Evolutionary conservation across 352 stramenopile genomes (phyloP).

Genomic region (Halophytophthora batemanensis): DNA sequence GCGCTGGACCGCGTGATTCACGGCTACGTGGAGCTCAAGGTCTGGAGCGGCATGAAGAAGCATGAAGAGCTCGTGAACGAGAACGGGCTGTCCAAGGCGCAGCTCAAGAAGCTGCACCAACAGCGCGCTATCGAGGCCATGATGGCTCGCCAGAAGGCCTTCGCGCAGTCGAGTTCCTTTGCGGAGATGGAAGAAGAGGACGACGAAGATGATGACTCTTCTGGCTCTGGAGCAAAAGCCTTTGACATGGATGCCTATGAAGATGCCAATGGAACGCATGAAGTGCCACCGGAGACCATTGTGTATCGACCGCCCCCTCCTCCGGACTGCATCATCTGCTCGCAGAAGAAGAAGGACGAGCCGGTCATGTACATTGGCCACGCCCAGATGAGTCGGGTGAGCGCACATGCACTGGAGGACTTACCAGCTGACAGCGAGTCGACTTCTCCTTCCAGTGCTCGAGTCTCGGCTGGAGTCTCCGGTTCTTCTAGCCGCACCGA

Average conservation of each 20-base stretch:
- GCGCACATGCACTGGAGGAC: slow-evolving; percentile 42
- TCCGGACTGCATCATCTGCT: slow-evolving; percentile 84
- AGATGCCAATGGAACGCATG: slow-evolving; percentile 13
- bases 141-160: slow-evolving; percentile 75
- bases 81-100: slow-evolving; percentile 63
- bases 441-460: neutral
- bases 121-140: slow-evolving; percentile 83
- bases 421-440: slow-evolving; percentile 31
- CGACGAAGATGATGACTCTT: slow-evolving; percentile 40
- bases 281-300: slow-evolving; percentile 29
- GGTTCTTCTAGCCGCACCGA: slow-evolving; percentile 12
- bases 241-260: slow-evolving; percentile 13
- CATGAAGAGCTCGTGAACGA: slow-evolving; percentile 42
- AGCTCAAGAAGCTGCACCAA: slow-evolving; percentile 78
- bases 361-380: slow-evolving; percentile 87
- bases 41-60: slow-evolving; percentile 69
- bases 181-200: slow-evolving; percentile 69
- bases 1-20: slow-evolving; percentile 48
- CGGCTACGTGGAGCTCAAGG: slow-evolving; percentile 49
- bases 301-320: slow-evolving; percentile 63
- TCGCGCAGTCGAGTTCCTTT: slow-evolving; percentile 67
- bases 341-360: slow-evolving; percentile 79
- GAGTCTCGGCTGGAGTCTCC: slow-evolving; percentile 1
- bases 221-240: slow-evolving; percentile 17
- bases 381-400: slow-evolving; percentile 68